Evolutionary conservation across 2,329 filamentous ascomycete genomes (phyloP).

Genomic region (Lachnellula cervina): DNA sequence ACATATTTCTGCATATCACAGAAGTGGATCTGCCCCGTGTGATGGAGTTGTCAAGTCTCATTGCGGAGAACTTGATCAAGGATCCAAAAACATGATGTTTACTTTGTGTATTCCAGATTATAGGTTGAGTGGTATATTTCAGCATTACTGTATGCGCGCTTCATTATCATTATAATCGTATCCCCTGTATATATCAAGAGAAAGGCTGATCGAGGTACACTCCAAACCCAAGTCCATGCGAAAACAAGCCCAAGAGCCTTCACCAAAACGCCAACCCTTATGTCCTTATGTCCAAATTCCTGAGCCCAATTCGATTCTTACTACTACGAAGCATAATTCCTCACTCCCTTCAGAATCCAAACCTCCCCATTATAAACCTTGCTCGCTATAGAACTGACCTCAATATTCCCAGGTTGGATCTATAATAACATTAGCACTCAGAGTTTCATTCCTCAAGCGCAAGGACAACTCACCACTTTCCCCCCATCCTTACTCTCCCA

Average conservation of each 20-base stretch:
- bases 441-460: neutral
- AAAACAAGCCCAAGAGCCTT: neutral
- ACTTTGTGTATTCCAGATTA: too few species aligned
- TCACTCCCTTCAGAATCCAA: slow-evolving; percentile 51
- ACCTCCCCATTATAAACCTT: slow-evolving; percentile 85
- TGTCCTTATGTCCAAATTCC: neutral
- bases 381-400: slow-evolving; percentile 69
- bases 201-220: too few species aligned
- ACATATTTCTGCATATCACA: too few species aligned
- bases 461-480: slow-evolving; percentile 51
- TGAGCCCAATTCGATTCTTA: neutral
- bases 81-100: too few species aligned
- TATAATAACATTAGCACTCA: slow-evolving; percentile 30
- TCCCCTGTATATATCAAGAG: too few species aligned
- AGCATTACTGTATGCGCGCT: neutral
- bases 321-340: slow-evolving; percentile 26
- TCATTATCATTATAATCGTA: neutral
- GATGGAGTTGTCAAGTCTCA: too few species aligned
- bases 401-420: slow-evolving; percentile 75
- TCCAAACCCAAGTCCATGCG: too few species aligned
- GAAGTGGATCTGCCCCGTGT: too few species aligned
- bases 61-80: too few species aligned
- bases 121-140: too few species aligned
- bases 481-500: slow-evolving; percentile 71
- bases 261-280: neutral